Evolutionary conservation across 1,284 basidiomycete genomes (phyloP).

Genomic region (Moesziomyces sp.): DNA sequence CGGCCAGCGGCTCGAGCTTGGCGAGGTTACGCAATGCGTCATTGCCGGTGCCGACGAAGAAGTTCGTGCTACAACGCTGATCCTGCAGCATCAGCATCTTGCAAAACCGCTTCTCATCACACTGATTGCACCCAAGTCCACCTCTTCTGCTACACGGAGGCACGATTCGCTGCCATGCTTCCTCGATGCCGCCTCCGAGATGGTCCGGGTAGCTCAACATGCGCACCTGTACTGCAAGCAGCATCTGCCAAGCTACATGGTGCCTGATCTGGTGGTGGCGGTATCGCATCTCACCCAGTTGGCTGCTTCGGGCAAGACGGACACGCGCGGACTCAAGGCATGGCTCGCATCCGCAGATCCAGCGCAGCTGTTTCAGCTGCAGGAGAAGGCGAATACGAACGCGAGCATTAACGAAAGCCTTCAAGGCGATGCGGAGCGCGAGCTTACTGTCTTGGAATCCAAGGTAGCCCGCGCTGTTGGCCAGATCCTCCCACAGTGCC

Average conservation of each 20-base stretch:
- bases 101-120: slow-evolving; percentile 18
- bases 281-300: slow-evolving; percentile 17
- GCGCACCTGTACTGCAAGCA: slow-evolving; percentile 9
- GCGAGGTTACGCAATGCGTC: slow-evolving; percentile 70
- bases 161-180: slow-evolving; percentile 1
- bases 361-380: slow-evolving; percentile 8
- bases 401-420: background rate
- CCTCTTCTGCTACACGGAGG: slow-evolving; percentile 1
- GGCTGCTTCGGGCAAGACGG: slow-evolving; percentile 16
- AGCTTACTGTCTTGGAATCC: background rate
- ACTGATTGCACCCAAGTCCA: slow-evolving; percentile 1
- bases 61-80: slow-evolving; percentile 9
- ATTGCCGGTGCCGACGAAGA: slow-evolving; percentile 3
- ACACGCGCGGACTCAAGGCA: slow-evolving; percentile 8
- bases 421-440: background rate
- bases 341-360: slow-evolving; percentile 12
- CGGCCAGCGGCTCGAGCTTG: slow-evolving; percentile 73
- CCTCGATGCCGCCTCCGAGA: slow-evolving; percentile 2
- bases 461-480: slow-evolving; percentile 2
- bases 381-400: background rate
- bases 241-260: slow-evolving; percentile 25
- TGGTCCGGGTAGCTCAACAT: background rate
- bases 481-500: slow-evolving; percentile 1
- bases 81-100: slow-evolving; percentile 9
- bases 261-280: slow-evolving; percentile 11